Conservation (phyloP, 2,329 filamentous ascomycete species). For the Aspergillus pseudoglaucus region DNA sequence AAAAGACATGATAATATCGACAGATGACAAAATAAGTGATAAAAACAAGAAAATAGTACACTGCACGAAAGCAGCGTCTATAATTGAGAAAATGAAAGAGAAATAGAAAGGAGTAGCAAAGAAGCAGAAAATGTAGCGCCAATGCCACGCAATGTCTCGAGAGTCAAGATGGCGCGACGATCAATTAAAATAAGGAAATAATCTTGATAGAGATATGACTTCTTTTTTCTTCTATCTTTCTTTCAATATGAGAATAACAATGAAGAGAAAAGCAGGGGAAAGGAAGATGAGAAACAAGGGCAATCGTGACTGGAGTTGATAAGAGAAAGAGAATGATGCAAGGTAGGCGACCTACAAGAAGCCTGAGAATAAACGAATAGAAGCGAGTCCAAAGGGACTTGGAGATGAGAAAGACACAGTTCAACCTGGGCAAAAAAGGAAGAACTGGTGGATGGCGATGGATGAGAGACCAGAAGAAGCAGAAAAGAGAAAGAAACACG, state of each 20-base stretch:
- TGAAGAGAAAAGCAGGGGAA: slow-evolving; percentile 12
- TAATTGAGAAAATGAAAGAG: slow-evolving; percentile 5
- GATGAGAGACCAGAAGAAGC: background rate
- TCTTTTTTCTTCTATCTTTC: background rate
- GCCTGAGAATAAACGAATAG: slow-evolving; percentile 22
- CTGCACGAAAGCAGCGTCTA: background rate
- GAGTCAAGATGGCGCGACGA: slow-evolving; percentile 12
- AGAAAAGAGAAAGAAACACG: background rate
- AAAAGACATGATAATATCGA: slow-evolving; percentile 1
- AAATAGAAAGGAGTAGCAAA: slow-evolving; percentile 5
- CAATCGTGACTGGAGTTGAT: slow-evolving; percentile 10
- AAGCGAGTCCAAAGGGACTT: background rate
- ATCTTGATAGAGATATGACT: too few relatives aligned
- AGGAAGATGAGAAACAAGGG: slow-evolving; percentile 14
- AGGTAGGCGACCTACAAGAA: slow-evolving; percentile 40
- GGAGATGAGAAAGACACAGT: background rate
- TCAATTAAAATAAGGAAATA: too few relatives aligned
- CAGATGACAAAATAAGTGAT: slow-evolving; percentile 7
- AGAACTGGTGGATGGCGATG: too few relatives aligned
- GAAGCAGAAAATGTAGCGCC: slow-evolving; percentile 2
- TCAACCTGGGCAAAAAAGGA: background rate
- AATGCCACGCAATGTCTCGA: slow-evolving; percentile 8
- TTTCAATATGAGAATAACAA: slow-evolving; percentile 2
- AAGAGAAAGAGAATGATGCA: slow-evolving; percentile 16
- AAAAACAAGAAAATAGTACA: slow-evolving; percentile 2